Percentiles rank a stretch among this genome's conserved stretches.
Evolutionary conservation across 2,329 filamentous ascomycete species (phyloP).

Genomic region (Cordyceps militaris): DNA sequence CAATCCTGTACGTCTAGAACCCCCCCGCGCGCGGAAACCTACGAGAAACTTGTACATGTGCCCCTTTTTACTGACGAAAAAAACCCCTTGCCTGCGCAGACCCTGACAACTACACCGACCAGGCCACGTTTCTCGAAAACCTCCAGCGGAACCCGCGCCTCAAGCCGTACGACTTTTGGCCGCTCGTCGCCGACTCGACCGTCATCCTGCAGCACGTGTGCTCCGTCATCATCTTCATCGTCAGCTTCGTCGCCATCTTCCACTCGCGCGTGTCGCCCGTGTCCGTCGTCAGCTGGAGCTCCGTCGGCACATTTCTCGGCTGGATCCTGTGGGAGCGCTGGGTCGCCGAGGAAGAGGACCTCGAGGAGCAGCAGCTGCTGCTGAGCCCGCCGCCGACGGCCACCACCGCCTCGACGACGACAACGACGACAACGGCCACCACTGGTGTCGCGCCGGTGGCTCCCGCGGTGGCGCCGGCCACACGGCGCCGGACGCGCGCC

Average conservation of each 20-base stretch:
- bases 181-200: slow-evolving; percentile 86
- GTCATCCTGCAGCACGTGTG: slow-evolving; percentile 97
- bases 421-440: background rate
- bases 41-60: background rate
- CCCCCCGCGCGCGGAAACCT: background rate
- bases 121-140: slow-evolving; percentile 91
- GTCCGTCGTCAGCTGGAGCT: slow-evolving; percentile 81
- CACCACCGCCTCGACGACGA: slow-evolving; percentile 24
- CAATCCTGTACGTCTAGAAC: slow-evolving; percentile 64
- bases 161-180: slow-evolving; percentile 97
- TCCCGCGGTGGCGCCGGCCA: background rate
- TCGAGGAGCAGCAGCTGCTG: slow-evolving; percentile 33
- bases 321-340: slow-evolving; percentile 92
- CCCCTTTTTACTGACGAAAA: background rate
- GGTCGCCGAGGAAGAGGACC: slow-evolving; percentile 63
- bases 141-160: slow-evolving; percentile 90
- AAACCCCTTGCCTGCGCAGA: slow-evolving; percentile 53
- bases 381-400: slow-evolving; percentile 20
- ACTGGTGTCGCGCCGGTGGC: background rate
- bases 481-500: slow-evolving; percentile 28
- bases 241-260: slow-evolving; percentile 87
- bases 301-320: slow-evolving; percentile 71
- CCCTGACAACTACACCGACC: slow-evolving; percentile 98
- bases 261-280: slow-evolving; percentile 82
- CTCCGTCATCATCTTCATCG: slow-evolving; percentile 88